Base-by-base conservation (phyloP, 75 land plant species). In the Selaginella moellendorffii region DNA sequence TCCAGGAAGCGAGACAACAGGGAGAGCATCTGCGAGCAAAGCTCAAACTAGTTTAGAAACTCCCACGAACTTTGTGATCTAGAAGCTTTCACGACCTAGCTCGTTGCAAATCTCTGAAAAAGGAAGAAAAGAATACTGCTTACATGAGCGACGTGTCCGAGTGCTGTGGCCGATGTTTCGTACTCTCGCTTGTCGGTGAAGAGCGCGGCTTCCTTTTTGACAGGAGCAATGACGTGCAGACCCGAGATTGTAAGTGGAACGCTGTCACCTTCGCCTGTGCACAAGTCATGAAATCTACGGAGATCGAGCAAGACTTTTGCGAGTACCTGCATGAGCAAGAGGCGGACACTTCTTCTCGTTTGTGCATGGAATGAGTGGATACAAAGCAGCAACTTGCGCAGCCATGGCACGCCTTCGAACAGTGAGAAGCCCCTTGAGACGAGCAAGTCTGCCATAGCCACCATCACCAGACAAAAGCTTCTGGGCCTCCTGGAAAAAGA, bases 81-180 rank as follows among this genome's bases (percentile, higher is more conserved):
- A n/a, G n/a, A n/a, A n/a, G n/a, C n/a, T n/a, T n/a, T n/a, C n/a
- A n/a, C n/a, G n/a, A n/a, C n/a, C n/a, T n/a, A n/a, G n/a, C n/a
- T n/a, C n/a, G n/a, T n/a, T n/a, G n/a, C n/a, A n/a, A n/a, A n/a
- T n/a, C n/a, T n/a, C n/a, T n/a, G n/a, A n/a, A n/a, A n/a, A n/a
- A n/a, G n/a, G n/a, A n/a, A n/a, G n/a, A n/a, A n/a, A n/a, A n/a
- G n/a, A n/a, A n/a, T n/a, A n/a, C n/a, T n/a, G n/a, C n/a, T 79
- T 68, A 95, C 99, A 79, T 95, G 96, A 52, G 97, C 91, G 46
- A 86, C 91, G 80, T 95, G 90, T 52, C 99, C 99, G 68, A 90
- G 61, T 30, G 83, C 97, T 68, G 80, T 77, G 65, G 97, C 90
- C 63, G 97, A 81, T 62, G 71, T 81, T 80, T 95, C 88, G 68